Percentiles rank a stretch among this genome's conserved stretches.
Evolutionary conservation across 345 rosid species (phyloP).

Genomic region (Punica granatum): DNA sequence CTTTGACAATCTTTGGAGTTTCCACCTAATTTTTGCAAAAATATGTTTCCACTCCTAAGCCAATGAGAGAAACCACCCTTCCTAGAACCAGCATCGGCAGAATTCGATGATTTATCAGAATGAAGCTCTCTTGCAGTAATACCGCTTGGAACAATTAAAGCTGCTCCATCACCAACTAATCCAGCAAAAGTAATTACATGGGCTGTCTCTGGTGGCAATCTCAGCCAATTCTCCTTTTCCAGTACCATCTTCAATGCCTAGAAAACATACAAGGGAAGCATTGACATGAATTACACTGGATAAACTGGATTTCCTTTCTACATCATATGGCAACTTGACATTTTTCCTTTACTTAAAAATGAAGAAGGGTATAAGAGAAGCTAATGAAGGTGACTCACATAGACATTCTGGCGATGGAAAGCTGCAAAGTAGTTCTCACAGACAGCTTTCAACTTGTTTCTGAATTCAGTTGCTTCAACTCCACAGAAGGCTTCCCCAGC

Average conservation of each 20-base stretch:
- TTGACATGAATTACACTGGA: background rate
- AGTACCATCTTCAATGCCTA: constrained; percentile 98
- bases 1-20: constrained; percentile 36
- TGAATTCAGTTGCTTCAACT: constrained; percentile 80
- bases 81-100: constrained; percentile 29
- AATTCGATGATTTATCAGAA: constrained; percentile 35
- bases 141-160: constrained; percentile 52
- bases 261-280: constrained; percentile 7
- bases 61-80: constrained; percentile 76
- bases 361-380: background rate
- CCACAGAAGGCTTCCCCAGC: constrained; percentile 99
- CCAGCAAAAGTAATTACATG: constrained; percentile 81
- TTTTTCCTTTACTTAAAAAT: background rate
- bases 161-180: constrained; percentile 95
- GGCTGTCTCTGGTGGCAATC: constrained; percentile 61
- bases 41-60: constrained; percentile 78
- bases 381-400: constrained; percentile 46
- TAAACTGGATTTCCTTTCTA: background rate
- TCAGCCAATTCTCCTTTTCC: constrained; percentile 93
- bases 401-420: constrained; percentile 84
- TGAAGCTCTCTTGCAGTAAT: constrained; percentile 37
- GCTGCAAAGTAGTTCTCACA: constrained; percentile 75
- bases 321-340: background rate
- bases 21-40: constrained; percentile 46
- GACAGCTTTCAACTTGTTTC: constrained; percentile 84